Evolutionary conservation across 2,329 filamentous ascomycete species (phyloP), one percentile per base, ranked within the genome.

Genomic region (Volutella citrinella): DNA sequence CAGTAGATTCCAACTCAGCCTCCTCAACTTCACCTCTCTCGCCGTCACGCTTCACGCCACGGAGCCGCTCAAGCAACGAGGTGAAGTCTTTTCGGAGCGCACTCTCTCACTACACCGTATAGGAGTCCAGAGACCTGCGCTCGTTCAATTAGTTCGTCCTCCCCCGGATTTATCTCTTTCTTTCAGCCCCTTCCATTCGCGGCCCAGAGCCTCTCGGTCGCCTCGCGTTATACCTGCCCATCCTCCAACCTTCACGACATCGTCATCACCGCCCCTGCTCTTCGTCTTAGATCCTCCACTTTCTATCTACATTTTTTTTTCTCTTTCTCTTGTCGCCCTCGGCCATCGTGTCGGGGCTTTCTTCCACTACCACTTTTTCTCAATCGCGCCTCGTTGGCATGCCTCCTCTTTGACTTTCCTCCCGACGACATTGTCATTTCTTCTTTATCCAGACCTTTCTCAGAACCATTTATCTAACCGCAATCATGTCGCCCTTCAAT

Each of bases 401-500:
- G 29, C 43, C 41, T 45, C 22, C 24, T 47, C 36, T 38, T 42
- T 48, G 49, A 52, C 32, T 42, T 48, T 34, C 40, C 36, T 31
- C 20, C 45, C 39, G n/a, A n/a, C n/a, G n/a, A n/a, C 25, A 27
- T 38, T 34, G 39, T 42, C 40, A 45, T 34, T 38, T 46, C 42
- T 42, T 43, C 49, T 47, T 40, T 46, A 20, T 43, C 39, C 42
- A 39, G 42, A 40, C 32, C 40, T 32, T 51, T 33, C 52, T 62
- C 56, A 68, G 63, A 62, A 68, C 70, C 59, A 59, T 60, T 62
- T 66, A 61, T 78, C 74, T 78, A 76, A 77, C 73, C 54, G 63
- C 68, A 68, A 68, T 65, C 66, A 63, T 68, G 56, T 66, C 61
- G 65, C 64, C 65, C 69, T 69, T 64, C 60, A 68, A 61, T 66